Evolutionary conservation across 2,329 filamentous ascomycete genomes (phyloP).

Genomic region (Aureobasidium sp.): DNA sequence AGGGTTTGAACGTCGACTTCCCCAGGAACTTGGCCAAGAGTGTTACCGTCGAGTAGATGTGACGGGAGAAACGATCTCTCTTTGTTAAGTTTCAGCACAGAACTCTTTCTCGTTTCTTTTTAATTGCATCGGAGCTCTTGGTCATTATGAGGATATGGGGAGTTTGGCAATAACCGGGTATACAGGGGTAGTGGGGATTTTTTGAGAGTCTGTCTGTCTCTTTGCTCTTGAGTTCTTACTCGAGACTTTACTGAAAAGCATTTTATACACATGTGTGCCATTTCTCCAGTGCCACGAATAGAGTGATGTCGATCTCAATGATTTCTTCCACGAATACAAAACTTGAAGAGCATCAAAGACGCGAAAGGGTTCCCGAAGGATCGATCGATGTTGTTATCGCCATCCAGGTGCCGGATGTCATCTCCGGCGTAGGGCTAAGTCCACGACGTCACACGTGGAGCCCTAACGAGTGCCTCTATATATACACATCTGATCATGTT

Average conservation of each 20-base stretch:
- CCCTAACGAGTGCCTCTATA: background rate
- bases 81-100: background rate
- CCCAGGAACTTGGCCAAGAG: conserved; percentile 98
- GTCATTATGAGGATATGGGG: conserved; percentile 1
- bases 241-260: conserved; percentile 6
- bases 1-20: conserved; percentile 97
- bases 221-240: background rate
- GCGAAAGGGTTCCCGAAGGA: background rate
- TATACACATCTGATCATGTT: background rate
- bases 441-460: background rate
- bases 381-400: background rate
- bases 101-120: background rate
- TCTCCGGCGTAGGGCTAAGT: background rate
- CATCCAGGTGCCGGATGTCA: background rate
- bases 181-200: background rate
- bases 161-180: conserved; percentile 6
- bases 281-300: background rate
- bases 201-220: background rate
- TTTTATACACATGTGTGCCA: background rate
- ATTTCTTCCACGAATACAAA: too few species aligned
- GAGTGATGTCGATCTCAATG: too few species aligned
- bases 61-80: background rate
- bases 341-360: background rate
- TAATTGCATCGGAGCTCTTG: conserved; percentile 9
- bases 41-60: conserved; percentile 84